These are phyloP conservation scores for Theobroma grandiflorum DNA, from an alignment of 441 rosid genomes.

Conservation along the genomic window DNA sequence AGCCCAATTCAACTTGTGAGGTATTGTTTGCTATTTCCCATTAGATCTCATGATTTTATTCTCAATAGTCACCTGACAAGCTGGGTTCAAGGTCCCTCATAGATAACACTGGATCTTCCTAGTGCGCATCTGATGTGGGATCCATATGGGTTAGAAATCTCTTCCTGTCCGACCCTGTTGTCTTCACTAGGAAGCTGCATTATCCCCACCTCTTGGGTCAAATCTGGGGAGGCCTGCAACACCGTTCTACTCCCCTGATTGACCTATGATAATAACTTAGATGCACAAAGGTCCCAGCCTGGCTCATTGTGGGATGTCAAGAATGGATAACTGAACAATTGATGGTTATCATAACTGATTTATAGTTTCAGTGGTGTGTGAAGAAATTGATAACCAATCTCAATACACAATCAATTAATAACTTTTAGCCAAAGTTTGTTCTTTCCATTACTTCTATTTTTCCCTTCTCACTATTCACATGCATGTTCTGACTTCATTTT, in stretches of 20 bases:
- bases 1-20: conserved; percentile 4
- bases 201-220: background rate
- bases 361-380: background rate
- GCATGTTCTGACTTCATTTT: conserved; percentile 9
- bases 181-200: background rate
- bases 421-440: background rate
- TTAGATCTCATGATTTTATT: conserved; percentile 14
- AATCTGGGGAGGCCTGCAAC: background rate
- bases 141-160: background rate
- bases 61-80: background rate
- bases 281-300: background rate
- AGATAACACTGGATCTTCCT: background rate
- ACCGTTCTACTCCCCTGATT: background rate
- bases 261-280: background rate
- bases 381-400: background rate
- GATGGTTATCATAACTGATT: background rate
- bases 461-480: background rate
- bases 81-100: background rate
- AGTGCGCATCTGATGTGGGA: conserved; percentile 1
- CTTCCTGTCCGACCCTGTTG: background rate
- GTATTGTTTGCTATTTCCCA: background rate
- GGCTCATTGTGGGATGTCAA: conserved; percentile 8
- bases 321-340: conserved; percentile 5
- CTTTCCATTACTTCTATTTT: background rate
- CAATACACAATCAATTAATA: background rate